Base-by-base conservation (phyloP, 192 early-diverging fungal genomes). In the Coemansia sp. region DNA sequence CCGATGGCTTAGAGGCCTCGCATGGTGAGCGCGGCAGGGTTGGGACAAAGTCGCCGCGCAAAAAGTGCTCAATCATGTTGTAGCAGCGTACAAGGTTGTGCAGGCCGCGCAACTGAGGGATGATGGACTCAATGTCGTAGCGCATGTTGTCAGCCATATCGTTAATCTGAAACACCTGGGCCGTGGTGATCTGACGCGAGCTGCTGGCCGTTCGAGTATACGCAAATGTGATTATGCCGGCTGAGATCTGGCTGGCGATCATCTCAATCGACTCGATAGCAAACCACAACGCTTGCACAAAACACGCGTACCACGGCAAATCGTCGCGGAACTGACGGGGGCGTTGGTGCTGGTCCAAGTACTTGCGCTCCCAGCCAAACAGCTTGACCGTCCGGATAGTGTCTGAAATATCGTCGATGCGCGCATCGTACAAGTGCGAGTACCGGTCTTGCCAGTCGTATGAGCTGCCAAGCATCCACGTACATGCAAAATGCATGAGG, bases 351-450 rank as follows among this genome's bases (percentile, higher is more conserved):
- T 58, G 32, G 21, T 69, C 63, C 25, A 64, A 24, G 37, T 60
- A 73, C 43, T 66, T 64, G 23, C 25, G 50, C 25, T 79, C 76
- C 76, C 76, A 79, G n/a, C 70, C 67, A 61, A 69, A 73, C 24
- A 79, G 24, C 60, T 73, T 79, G 14, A 79, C 65, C 3, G 67
- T 62, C 24, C 60, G 68, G 9, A 73, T 79, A 12, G 39, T 58
- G 3, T 56, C 4, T 1, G 24, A 32, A 9, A 79, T 69, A 17
- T 63, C 61, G 23, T 55, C 10, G 5, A 79, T 38, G 2, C 35
- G 4, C 8, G 25, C 25, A 19, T 56, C 22, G 12, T 23, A 32
- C 5, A 4, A 14, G 14, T 15, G 12, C 11, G 3, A 37, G 45
- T 65, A 4, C 22, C 8, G 0, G 51, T 67, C 62, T 5, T 62